phyloP scores from a whole-genome alignment of 2,329 filamentous ascomycete species.

The Whalleya microplaca region DNA sequence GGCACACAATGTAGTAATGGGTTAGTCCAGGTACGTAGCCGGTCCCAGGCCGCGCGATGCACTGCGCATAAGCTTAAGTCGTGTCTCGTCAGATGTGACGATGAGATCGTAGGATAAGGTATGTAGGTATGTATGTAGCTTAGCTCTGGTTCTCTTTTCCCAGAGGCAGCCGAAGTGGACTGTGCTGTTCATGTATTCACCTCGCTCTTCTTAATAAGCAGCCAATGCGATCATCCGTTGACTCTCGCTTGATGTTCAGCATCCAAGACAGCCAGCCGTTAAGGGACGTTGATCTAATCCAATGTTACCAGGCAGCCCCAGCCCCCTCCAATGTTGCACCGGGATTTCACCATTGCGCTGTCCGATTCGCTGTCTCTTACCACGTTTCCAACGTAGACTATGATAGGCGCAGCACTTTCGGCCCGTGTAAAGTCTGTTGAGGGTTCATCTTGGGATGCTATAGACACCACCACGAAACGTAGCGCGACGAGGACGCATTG shows the following conservation, averaged over 20 bases:
- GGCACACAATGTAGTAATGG: not conserved
- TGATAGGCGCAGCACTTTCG: constrained; percentile 27
- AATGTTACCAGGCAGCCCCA: constrained; percentile 20
- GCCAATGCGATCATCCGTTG: constrained; percentile 10
- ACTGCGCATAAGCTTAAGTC: not conserved
- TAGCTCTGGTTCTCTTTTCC: not conserved
- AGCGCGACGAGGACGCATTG: constrained; percentile 12
- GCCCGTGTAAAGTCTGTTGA: constrained; percentile 21
- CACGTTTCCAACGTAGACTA: constrained; percentile 12
- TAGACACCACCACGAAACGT: constrained; percentile 4
- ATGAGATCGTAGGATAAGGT: not conserved
- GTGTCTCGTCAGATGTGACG: not conserved
- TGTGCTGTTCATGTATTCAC: not conserved
- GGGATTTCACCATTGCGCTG: constrained; percentile 19
- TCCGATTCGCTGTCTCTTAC: constrained; percentile 21
- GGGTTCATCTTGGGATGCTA: constrained; percentile 15
- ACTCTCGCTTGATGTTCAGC: constrained; percentile 10
- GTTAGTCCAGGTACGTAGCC: not conserved
- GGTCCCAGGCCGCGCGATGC: not conserved
- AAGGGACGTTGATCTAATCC: constrained; percentile 18
- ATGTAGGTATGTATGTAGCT: not conserved
- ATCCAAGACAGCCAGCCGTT: constrained; percentile 18
- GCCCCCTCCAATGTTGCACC: constrained; percentile 26
- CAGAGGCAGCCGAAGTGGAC: not conserved
- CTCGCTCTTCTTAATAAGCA: not conserved